Evolutionary conservation across 2,329 filamentous ascomycete genomes (phyloP), one percentile per base, ranked within the genome.

Genomic region (Esteya vermicola): DNA sequence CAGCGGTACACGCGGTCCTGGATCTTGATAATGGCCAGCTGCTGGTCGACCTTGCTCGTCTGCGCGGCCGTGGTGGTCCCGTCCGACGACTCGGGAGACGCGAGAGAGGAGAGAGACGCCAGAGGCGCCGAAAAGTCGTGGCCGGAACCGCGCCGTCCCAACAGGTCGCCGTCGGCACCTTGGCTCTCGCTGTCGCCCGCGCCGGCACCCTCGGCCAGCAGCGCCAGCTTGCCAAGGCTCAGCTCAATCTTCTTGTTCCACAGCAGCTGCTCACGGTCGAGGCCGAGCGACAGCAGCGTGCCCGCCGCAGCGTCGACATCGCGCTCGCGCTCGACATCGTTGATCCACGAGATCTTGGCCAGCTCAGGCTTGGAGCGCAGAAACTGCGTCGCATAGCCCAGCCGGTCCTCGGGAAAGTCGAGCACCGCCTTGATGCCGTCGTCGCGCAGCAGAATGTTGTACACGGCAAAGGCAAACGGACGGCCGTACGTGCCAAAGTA

Each of bases 201-300:
- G 33, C 43, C 8, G 43, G 42, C 39, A 62, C 57, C 8, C 30
- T 77, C 73, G 14, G 84, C 84, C 48, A 95, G 60, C 40, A 77
- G 68, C 14, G 79, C 74, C 35, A 98, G 68, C 59, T 95, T 96
- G 27, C 84, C 82, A 30, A 98, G 68, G 44, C 85, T 93, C 21
- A 96, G 65, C 58, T 96, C 82, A 26, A 94, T 83, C 57, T 93
- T 91, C 63, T 93, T 93, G 60, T 77, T 85, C 89, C 89, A 96
- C 4, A 91, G 62, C 50, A 88, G 81, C 39, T 75, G 72, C 56
- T 95, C 88, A 40, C 76, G 74, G 37, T 70, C 68, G 18, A 79
- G 63, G 0, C 84, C 86, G 18, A 88, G 67, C 8, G 74, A 64
- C 33, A 82, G 64, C 35, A 98, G 68, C 1, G 78, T 81, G 32